Base-by-base conservation (phyloP, 192 early-diverging fungal species). In the Coemansia sp. region DNA sequence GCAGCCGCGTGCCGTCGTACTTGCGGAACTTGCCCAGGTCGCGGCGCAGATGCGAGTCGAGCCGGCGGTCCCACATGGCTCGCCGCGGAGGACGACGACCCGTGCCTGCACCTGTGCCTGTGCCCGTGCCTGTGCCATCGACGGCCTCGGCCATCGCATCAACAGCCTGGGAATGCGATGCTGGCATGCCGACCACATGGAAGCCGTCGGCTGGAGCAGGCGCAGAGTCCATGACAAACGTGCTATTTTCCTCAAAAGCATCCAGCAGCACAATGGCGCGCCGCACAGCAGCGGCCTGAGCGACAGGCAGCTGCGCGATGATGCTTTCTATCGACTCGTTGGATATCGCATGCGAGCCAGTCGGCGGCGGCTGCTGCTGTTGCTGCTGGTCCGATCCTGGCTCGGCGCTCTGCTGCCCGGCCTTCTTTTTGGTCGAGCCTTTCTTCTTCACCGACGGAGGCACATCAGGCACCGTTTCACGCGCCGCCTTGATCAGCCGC, bases 11-110 rank as follows among this genome's bases (percentile, higher is more conserved):
- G 9, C 86, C 89, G 58, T 94, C 91, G 67, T 98, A 98, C 74
- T 90, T 94, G 54, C 95, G 79, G 73, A 87, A 93, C 66, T 94
- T 95, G 39, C 88, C 85, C 63, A 98, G 69, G 58, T 93, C 87
- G 28, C 71, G 71, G 18, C 71, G 53, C 86, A 87, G 26, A 82
- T 78, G 33, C 90, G 62, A 15, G 77, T 78, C 50, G 68, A 74
- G 59, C 9, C 71, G 64, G 19, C 71, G 71, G 48, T 67, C 71
- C 71, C 71, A 74, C 40, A 44, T 29, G 9, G 59, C 29, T 20
- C 58, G 40, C 10, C 70, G 63, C 50, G 58, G 63, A 24, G 28
- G 33, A 10, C 51, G 18, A 13, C 13, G 7, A 20, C 41, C 27
- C 5, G 43, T 15, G 13, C 35, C 37, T 15, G 17, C 37, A 23